Evolutionary conservation across 1,139 yeast species (phyloP).

Genomic region (Debaryomyces nepalensis): DNA sequence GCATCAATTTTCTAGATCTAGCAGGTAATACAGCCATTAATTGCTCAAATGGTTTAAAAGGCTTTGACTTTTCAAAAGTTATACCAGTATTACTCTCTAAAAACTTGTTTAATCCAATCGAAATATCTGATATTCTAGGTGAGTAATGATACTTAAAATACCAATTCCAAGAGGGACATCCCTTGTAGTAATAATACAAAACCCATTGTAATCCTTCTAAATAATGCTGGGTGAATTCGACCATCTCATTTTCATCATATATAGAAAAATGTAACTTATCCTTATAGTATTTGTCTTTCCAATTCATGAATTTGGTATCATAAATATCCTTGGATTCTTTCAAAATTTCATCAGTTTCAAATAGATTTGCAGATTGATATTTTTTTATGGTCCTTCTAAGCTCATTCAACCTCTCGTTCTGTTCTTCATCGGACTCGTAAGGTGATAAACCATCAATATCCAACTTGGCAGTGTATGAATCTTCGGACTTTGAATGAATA

Average conservation of each 20-base stretch:
- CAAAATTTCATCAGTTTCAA: constrained; percentile 65
- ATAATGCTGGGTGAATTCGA: constrained; percentile 75
- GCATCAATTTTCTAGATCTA: constrained; percentile 81
- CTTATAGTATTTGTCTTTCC: constrained; percentile 85
- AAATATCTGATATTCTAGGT: constrained; percentile 88
- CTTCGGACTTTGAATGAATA: constrained; percentile 60
- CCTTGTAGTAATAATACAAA: constrained; percentile 82
- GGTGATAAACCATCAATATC: constrained; percentile 79
- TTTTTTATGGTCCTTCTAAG: constrained; percentile 55
- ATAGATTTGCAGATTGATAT: constrained; percentile 73
- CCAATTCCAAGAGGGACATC: constrained; percentile 96
- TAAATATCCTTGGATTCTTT: constrained; percentile 67
- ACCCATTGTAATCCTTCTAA: constrained; percentile 98
- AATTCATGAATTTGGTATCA: constrained; percentile 69
- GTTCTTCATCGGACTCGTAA: constrained; percentile 66
- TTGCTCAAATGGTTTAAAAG: constrained; percentile 94
- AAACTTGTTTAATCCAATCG: constrained; percentile 65
- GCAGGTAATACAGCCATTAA: constrained; percentile 98
- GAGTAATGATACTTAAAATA: constrained; percentile 86
- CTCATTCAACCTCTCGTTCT: constrained; percentile 50
- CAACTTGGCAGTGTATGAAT: constrained; percentile 59
- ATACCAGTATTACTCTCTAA: constrained; percentile 45
- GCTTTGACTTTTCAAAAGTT: constrained; percentile 69
- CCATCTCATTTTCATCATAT: constrained; percentile 58
- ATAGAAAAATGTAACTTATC: constrained; percentile 74